Base-by-base conservation (phyloP, 495 filamentous ascomycete species). In the Aspergillus ellipticus region DNA sequence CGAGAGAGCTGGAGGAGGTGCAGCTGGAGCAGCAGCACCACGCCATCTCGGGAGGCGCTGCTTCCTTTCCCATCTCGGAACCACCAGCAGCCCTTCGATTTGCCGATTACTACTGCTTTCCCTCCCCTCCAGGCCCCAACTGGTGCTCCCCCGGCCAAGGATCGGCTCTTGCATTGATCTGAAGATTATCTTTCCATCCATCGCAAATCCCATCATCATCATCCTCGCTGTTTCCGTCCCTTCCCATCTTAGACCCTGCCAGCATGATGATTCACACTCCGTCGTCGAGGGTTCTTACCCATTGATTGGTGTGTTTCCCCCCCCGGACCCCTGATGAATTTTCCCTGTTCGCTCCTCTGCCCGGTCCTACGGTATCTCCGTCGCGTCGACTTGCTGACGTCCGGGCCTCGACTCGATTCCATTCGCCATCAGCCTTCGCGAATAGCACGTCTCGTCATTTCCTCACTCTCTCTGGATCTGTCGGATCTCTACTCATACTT, bases 131-230 rank as follows among this genome's bases (percentile, higher is more conserved):
- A n/a, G 5, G 29, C 22, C 22, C 16, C 21, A 4, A 22, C 4
- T 16, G 20, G 20, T 6, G 21, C 21, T 2, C 21, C 24, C 22
- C 45, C 45, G n/a, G 17, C n/a, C 24, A 48, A 16, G 26, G 45
- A 48, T 48, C 45, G 45, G 45, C 45, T 48, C 45, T 16, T 48
- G 45, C 45, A 48, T 48, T 28, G 45, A 48, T 48, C 45, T 48
- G 45, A 48, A n/a, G 4, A 48, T 48, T 48, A 16, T 29, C 45
- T 16, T 6, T 26, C 24, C 26, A n/a, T n/a, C n/a, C n/a, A n/a
- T n/a, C n/a, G n/a, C n/a, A n/a, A n/a, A n/a, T 15, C 24, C 43
- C 42, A 21, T 20, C 42, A 21, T 4, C 21, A 47, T 26, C 21
- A 47, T 13, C 21, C 20, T 21, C 19, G 21, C 17, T 22, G 10